Conservation (phyloP, 768 basidiomycete genomes). For the Hygrophoropsis aurantiaca region DNA sequence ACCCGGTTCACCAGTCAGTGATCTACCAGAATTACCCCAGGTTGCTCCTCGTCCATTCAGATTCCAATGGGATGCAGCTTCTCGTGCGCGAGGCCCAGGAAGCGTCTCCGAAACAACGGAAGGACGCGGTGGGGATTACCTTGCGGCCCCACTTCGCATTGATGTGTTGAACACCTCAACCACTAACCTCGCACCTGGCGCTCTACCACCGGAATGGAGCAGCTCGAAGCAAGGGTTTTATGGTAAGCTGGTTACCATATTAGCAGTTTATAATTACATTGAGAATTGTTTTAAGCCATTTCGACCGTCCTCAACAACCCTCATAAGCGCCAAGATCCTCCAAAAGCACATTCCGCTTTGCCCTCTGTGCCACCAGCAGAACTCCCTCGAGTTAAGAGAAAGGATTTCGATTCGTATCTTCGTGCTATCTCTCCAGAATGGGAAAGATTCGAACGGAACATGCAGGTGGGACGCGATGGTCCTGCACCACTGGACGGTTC, state of each 20-base stretch:
- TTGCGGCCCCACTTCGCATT: slow-evolving; percentile 41
- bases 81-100: slow-evolving; percentile 59
- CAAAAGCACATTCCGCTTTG: slow-evolving; percentile 82
- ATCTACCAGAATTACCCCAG: slow-evolving; percentile 38
- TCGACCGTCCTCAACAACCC: slow-evolving; percentile 94
- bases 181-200: slow-evolving; percentile 44
- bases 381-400: slow-evolving; percentile 76
- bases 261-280: neutral
- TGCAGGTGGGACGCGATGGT: slow-evolving; percentile 31
- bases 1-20: slow-evolving; percentile 53
- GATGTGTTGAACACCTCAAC: slow-evolving; percentile 48
- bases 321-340: slow-evolving; percentile 78
- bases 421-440: slow-evolving; percentile 71
- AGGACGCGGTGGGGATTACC: slow-evolving; percentile 60
- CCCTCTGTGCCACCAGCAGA: slow-evolving; percentile 71
- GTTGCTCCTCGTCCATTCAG: slow-evolving; percentile 58
- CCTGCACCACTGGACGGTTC: slow-evolving; percentile 25
- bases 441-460: slow-evolving; percentile 63
- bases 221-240: slow-evolving; percentile 86
- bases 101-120: slow-evolving; percentile 78
- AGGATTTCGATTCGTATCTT: slow-evolving; percentile 86
- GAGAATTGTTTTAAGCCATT: slow-evolving; percentile 60
- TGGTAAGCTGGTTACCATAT: slow-evolving; percentile 46
- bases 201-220: slow-evolving; percentile 70
- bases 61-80: slow-evolving; percentile 72